Conservation (phyloP, 306 rosid species). For the Pueraria montana region DNA sequence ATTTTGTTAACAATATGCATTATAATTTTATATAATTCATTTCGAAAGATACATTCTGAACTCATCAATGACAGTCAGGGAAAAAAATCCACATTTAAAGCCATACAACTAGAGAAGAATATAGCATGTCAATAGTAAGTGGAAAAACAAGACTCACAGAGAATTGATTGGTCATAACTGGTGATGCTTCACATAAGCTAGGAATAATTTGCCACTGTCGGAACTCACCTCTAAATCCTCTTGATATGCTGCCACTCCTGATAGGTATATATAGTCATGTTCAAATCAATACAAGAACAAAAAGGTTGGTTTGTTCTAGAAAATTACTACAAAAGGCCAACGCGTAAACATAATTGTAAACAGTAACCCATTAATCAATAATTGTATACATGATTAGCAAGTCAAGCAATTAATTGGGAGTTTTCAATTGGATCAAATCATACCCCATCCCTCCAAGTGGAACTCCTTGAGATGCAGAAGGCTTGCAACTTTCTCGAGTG, state of each 20-base stretch:
- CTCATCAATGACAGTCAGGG: slow-evolving; percentile 6
- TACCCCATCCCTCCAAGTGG: slow-evolving; percentile 99
- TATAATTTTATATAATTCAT: slow-evolving; percentile 17
- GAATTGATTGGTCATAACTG: slow-evolving; percentile 98
- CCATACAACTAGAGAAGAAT: slow-evolving; percentile 43
- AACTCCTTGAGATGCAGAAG: slow-evolving; percentile 99
- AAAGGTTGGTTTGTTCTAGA: background rate
- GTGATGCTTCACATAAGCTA: slow-evolving; percentile 85
- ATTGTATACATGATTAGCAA: slow-evolving; percentile 36
- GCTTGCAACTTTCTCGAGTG: slow-evolving; percentile 93
- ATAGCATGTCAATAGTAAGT: slow-evolving; percentile 36
- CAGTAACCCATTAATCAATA: no score
- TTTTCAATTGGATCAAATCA: slow-evolving; percentile 45
- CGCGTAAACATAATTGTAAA: slow-evolving; percentile 19
- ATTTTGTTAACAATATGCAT: background rate
- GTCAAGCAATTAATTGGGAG: slow-evolving; percentile 35
- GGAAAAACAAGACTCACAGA: slow-evolving; percentile 69
- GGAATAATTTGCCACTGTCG: slow-evolving; percentile 97
- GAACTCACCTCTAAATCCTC: slow-evolving; percentile 99
- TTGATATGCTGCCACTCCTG: slow-evolving; percentile 99
- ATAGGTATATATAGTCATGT: slow-evolving; percentile 31
- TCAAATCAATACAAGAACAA: slow-evolving; percentile 47
- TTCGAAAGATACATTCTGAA: slow-evolving; percentile 12
- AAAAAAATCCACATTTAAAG: slow-evolving; percentile 15
- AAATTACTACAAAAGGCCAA: slow-evolving; percentile 14